Base-by-base conservation (phyloP, 331 rosid species). In the Quercus tomentella region DNA sequence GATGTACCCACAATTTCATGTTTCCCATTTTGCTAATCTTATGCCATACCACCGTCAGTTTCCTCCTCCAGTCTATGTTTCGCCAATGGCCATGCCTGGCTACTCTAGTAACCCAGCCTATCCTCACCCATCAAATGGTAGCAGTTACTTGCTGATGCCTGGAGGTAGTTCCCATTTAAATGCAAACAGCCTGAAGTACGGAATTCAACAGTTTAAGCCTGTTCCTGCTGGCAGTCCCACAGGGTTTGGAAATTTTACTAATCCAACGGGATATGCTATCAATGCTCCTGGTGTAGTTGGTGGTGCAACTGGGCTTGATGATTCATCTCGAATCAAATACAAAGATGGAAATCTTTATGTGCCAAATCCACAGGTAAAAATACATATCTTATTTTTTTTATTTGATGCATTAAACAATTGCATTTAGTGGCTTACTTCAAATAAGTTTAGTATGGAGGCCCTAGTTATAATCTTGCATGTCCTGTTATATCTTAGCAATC, bases 11-110 rank as follows among this genome's bases (percentile, higher is more conserved):
- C 98, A 91, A 91, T 93, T 96, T 77, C 99, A 96, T 56, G 90
- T 96, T 81, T 85, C 97, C 12, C 99, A 93, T 85, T 93, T 58
- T 77, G 89, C 97, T 20, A 96, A 93, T 80, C 91, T 89, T 22
- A 88, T 93, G 98, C 99, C 99, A 11, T 93, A 84, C 83, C 97
- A 84, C 82, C 97, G 98, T n/a, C 99, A 96, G 76, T 96, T 77
- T 80, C 82, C 92, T 60, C 87, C 99, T 7, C 99, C 99, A 0
- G 91, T 96, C 70, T 96, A 91, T 70, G 99, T 91, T 80, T 97
- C 99, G 21, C 97, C 98, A 6, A 90, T 96, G 97, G 94, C 94
- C 51, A 82, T 96, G 91, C 99, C 97, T 22, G 97, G 99, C 63
- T 95, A 93, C 83, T 90, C 98, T 33, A 90, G 82, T 81, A 93